Percentiles rank a stretch among this genome's conserved stretches.
Conservation (phyloP, 257 asterid species). For the Capsicum rhomboideum region DNA sequence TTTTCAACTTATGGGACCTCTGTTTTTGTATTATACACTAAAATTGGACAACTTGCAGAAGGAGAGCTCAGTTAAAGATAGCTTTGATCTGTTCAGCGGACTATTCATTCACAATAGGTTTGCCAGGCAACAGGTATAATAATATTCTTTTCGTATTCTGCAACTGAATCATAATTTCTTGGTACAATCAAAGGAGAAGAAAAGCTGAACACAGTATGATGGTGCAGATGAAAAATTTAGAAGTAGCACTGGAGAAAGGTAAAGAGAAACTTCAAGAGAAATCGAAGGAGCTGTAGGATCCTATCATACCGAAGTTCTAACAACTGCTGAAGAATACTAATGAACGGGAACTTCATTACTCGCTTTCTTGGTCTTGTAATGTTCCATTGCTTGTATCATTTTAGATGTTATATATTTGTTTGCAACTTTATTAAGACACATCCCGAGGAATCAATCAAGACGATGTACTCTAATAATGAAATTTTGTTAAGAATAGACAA, state of each 20-base stretch:
- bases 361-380: background rate
- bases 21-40: background rate
- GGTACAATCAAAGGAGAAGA: background rate
- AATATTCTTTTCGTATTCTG: background rate
- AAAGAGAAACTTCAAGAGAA: slow-evolving; percentile 45
- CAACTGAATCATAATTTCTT: background rate
- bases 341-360: background rate
- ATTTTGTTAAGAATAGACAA: background rate
- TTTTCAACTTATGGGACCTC: background rate
- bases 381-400: background rate
- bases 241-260: slow-evolving; percentile 44
- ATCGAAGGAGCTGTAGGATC: slow-evolving; percentile 23
- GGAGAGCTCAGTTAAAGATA: slow-evolving; percentile 56
- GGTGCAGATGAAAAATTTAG: slow-evolving; percentile 51
- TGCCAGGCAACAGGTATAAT: slow-evolving; percentile 34
- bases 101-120: slow-evolving; percentile 67
- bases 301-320: background rate
- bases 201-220: background rate
- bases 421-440: background rate
- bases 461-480: background rate
- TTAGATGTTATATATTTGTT: background rate
- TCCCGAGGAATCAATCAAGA: background rate
- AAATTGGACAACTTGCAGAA: slow-evolving; percentile 39
- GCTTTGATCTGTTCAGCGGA: slow-evolving; percentile 79
- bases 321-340: background rate